These are phyloP conservation scores for Entelexis sorbosivorans DNA, from an alignment of 1,139 yeast genomes.

Conservation along the genomic window DNA sequence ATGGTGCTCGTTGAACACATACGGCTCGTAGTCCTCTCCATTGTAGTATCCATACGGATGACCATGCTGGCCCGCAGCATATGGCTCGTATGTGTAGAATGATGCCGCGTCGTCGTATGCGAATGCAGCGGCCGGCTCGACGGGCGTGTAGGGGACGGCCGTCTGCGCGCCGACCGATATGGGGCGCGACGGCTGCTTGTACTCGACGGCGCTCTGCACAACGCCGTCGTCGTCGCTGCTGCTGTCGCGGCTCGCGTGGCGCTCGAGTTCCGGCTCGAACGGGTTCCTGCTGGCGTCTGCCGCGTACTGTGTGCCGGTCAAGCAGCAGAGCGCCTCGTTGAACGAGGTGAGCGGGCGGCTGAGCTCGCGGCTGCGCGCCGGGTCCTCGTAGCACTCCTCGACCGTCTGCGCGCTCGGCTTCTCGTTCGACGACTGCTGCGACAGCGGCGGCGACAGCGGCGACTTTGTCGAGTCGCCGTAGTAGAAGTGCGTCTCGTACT, in stretches of 20 bases:
- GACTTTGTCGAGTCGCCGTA: constrained; percentile 8
- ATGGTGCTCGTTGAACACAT: neutral
- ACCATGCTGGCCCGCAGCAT: constrained; percentile 3
- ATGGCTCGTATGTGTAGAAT: constrained; percentile 1
- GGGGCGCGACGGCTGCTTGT: neutral
- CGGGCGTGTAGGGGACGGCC: neutral
- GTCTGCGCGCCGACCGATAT: neutral
- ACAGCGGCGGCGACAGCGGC: neutral
- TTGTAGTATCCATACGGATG: constrained; percentile 1
- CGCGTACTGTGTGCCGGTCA: neutral
- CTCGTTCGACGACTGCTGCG: neutral
- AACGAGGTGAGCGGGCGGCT: neutral
- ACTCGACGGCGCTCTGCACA: neutral
- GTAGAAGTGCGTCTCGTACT: constrained; percentile 25
- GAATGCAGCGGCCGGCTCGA: constrained; percentile 2
- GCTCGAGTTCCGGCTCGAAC: neutral
- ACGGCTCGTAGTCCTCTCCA: neutral
- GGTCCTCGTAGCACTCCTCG: constrained; percentile 6
- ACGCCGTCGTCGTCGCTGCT: neutral
- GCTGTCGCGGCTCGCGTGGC: neutral
- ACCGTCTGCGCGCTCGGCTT: neutral
- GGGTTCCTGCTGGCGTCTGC: neutral
- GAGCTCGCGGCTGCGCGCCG: neutral
- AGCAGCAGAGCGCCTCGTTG: neutral
- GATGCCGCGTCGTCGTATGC: constrained; percentile 3